Percentiles rank a stretch among this genome's conserved stretches.
phyloP scores from a whole-genome alignment of 257 asterid genomes.

The Gentiana dahurica region DNA sequence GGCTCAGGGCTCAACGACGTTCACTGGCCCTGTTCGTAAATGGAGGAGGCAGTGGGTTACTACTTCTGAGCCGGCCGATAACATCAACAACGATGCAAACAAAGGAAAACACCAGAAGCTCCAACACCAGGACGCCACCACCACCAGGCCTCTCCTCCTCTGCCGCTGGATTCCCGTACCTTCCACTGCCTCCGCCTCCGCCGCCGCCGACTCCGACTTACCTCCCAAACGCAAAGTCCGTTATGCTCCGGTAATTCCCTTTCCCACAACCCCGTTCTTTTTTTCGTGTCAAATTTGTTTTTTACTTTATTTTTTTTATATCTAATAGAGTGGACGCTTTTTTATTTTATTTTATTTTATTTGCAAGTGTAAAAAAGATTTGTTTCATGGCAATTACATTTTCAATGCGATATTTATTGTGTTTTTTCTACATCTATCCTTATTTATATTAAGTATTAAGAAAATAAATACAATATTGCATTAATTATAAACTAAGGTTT shows the following conservation, averaged over 20 bases:
- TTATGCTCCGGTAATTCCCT: slow-evolving; percentile 49
- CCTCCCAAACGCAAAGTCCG: slow-evolving; percentile 66
- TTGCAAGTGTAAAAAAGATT: too few relatives aligned
- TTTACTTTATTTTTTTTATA: too few relatives aligned
- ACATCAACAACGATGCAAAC: slow-evolving; percentile 2
- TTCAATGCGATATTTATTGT: too few relatives aligned
- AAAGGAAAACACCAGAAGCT: slow-evolving; percentile 8
- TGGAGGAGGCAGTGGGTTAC: slow-evolving; percentile 89
- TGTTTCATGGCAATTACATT: too few relatives aligned
- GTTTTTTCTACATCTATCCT: too few relatives aligned
- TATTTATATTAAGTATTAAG: too few relatives aligned
- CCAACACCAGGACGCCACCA: slow-evolving; percentile 19
- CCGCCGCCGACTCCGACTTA: slow-evolving; percentile 17
- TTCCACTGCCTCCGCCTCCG: slow-evolving; percentile 5
- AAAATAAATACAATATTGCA: too few relatives aligned
- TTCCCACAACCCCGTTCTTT: not conserved
- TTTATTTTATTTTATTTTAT: too few relatives aligned
- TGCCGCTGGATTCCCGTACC: slow-evolving; percentile 78
- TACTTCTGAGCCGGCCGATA: slow-evolving; percentile 23
- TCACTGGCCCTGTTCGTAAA: slow-evolving; percentile 74
- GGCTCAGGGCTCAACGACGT: slow-evolving; percentile 33
- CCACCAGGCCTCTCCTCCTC: slow-evolving; percentile 31
- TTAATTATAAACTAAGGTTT: too few relatives aligned
- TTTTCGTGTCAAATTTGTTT: too few relatives aligned
- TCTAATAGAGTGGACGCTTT: too few relatives aligned